A percentile compares a stretch with the other conserved stretches of the same genome.
These are phyloP conservation scores for Citrullus mucosospermus DNA, from an alignment of 306 rosid species.

Conservation along the genomic window DNA sequence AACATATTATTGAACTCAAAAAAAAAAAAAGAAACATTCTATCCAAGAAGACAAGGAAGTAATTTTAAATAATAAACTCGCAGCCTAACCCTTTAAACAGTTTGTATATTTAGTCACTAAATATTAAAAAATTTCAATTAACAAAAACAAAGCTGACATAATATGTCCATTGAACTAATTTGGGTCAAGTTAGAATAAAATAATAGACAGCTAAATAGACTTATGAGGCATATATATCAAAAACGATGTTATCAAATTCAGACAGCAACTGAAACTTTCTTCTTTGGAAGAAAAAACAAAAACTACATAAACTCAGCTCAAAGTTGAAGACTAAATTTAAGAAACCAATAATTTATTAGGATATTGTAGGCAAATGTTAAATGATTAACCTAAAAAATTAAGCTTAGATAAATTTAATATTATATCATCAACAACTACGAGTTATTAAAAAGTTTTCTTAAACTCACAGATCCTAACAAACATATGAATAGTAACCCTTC, in stretches of 20 bases:
- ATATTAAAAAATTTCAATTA: not conserved
- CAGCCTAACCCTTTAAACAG: not conserved
- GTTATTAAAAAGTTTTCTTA: not conserved
- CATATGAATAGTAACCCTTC: not conserved
- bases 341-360: too few species aligned
- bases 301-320: not conserved
- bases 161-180: not conserved
- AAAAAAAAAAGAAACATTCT: not conserved
- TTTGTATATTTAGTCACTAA: not conserved
- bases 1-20: not conserved
- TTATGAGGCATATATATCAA: not conserved
- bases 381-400: not conserved
- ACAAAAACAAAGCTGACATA: not conserved
- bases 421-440: too few species aligned
- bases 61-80: not conserved
- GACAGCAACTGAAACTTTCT: not conserved
- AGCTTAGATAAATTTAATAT: too few species aligned
- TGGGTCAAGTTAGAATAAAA: not conserved
- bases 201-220: not conserved
- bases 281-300: not conserved
- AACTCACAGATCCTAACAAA: not conserved
- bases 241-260: not conserved
- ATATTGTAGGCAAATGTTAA: too few species aligned
- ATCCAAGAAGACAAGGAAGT: not conserved
- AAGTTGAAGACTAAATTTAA: not conserved